Evolutionary conservation across 495 filamentous ascomycete species (phyloP).

Genomic region (Penicillium lagena): DNA sequence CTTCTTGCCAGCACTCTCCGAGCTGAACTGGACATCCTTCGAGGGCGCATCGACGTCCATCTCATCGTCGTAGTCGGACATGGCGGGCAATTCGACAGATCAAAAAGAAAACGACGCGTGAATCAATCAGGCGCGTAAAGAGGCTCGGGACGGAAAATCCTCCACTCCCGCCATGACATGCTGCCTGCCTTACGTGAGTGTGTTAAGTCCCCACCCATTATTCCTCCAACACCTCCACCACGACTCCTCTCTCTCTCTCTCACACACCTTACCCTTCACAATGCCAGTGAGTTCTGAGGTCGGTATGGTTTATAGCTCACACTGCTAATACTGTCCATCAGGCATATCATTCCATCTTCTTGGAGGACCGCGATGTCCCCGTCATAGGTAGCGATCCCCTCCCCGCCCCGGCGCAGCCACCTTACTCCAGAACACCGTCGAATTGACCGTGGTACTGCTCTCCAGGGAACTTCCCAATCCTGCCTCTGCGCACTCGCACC

Average conservation of each 20-base stretch:
- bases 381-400: conserved; percentile 48
- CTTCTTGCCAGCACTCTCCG: conserved; percentile 67
- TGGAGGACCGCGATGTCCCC: conserved; percentile 66
- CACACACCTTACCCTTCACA: conserved; percentile 12
- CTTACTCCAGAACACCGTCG: neutral
- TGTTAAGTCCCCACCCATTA: conserved; percentile 8
- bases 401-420: conserved; percentile 8
- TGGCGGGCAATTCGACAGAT: conserved; percentile 27
- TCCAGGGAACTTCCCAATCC: conserved; percentile 84
- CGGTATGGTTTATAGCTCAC: neutral
- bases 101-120: conserved; percentile 22
- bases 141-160: conserved; percentile 40
- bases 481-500: conserved; percentile 86
- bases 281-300: conserved; percentile 42
- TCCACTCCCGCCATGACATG: conserved; percentile 33
- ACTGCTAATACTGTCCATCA: conserved; percentile 25
- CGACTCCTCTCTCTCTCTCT: neutral
- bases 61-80: conserved; percentile 91
- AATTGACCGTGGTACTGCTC: conserved; percentile 8
- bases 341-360: conserved; percentile 94
- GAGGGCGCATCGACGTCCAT: conserved; percentile 72
- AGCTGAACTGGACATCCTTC: conserved; percentile 50
- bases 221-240: neutral
- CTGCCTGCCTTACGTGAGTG: conserved; percentile 23
- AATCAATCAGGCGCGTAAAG: conserved; percentile 34